These are phyloP conservation scores for Quercus engelmannii DNA, from an alignment of 306 rosid genomes.

Conservation along the genomic window DNA sequence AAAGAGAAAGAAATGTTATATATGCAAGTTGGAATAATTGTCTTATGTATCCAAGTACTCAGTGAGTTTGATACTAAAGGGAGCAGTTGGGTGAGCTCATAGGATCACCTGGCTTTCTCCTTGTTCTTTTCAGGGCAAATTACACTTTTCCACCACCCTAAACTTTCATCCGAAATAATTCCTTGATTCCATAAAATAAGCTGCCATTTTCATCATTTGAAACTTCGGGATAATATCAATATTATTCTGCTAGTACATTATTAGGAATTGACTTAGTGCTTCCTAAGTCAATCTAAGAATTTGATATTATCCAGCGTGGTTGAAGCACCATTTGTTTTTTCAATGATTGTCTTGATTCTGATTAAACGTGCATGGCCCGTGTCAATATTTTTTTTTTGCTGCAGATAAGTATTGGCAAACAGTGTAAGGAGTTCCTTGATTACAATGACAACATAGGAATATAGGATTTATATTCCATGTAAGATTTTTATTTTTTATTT, in stretches of 20 bases:
- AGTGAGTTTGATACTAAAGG: neutral
- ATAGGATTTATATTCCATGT: slow-evolving; percentile 91
- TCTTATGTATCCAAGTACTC: neutral
- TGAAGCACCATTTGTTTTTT: neutral
- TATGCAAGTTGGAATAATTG: neutral
- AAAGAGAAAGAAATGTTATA: neutral
- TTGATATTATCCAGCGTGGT: neutral
- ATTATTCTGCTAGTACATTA: neutral
- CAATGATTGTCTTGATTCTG: neutral
- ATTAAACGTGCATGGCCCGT: neutral
- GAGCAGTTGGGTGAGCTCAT: neutral
- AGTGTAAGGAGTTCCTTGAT: slow-evolving; percentile 93
- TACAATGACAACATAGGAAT: slow-evolving; percentile 57
- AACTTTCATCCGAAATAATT: no score
- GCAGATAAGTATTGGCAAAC: slow-evolving; percentile 91
- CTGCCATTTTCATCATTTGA: neutral
- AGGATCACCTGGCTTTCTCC: neutral
- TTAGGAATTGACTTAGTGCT: neutral
- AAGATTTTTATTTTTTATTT: slow-evolving; percentile 8
- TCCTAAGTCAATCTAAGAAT: neutral
- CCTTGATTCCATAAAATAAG: neutral
- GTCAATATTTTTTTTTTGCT: slow-evolving; percentile 4
- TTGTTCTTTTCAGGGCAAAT: neutral
- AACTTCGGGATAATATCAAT: neutral
- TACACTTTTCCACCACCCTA: no score